Base-by-base conservation (phyloP, 164 flowering plant genomes). In the Kalanchoe fedtschenkoi region DNA sequence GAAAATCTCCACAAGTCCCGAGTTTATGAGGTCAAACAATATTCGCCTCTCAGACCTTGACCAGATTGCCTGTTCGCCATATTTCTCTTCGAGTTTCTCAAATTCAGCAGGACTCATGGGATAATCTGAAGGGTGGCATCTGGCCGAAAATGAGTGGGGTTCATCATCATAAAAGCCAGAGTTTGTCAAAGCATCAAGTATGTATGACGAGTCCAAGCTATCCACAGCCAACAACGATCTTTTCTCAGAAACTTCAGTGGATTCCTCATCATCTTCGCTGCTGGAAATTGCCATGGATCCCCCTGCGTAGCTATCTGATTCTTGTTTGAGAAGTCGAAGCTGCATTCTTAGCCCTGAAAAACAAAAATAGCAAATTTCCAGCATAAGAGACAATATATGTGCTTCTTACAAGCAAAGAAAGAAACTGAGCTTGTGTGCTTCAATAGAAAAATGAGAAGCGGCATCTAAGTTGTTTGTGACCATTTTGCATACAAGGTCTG, bases 11-110 rank as follows among this genome's bases (percentile, higher is more conserved):
- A 63, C 29, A 16, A 89, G 71, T 17, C 71, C 79, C 0, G 60
- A 51, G 38, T 89, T 93, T 69, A 88, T 77, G 3, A 78, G 75
- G 69, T 93, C 91, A 62, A 93, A 93, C 5, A 89, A 65, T 33
- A 93, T 68, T 67, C 60, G 82, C 75, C 97, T 78, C 39, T 88
- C 97, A 0, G 71, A 62, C 65, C 63, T 75, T 16, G 34, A 33
- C 21, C 68, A 60, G 7, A 44, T 65, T 51, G 54, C 66, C 56
- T 62, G 47, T 24, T 56, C 63, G 15, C 60, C 30, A 66, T 75
- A 72, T 62, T 69, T 77, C 63, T 78, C 77, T 72, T 84, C 85
- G 0, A 84, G 78, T 28, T 69, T 75, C 46, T 82, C 80, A n/a
- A 80, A 82, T 4, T 76, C 63, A 7, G 33, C 38, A 1, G 75